Conservation (phyloP, 371 early-diverging fungal species). For the Actinomortierella wolfii region DNA sequence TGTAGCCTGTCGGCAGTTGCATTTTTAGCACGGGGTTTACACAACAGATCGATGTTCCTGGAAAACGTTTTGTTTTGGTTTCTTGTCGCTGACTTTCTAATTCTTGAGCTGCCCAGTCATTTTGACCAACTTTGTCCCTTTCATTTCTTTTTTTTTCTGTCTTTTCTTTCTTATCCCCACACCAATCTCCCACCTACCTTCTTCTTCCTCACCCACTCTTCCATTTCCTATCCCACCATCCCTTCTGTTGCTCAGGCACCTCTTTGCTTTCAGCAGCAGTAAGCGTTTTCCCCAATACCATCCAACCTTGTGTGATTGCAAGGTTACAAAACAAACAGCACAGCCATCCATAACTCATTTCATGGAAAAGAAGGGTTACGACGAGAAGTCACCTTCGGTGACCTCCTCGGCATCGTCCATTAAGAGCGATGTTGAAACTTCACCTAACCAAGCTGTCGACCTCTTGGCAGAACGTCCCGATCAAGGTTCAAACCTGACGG, state of each 20-base stretch:
- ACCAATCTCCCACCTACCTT: background rate
- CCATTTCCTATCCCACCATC: background rate
- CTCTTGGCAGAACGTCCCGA: slow-evolving; percentile 36
- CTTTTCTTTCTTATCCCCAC: slow-evolving; percentile 4
- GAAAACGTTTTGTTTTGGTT: too few relatives aligned
- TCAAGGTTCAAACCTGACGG: slow-evolving; percentile 44
- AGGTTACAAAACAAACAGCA: too few relatives aligned
- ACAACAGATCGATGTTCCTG: too few relatives aligned
- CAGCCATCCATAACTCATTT: too few relatives aligned
- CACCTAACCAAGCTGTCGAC: slow-evolving; percentile 6
- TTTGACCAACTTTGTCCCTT: background rate
- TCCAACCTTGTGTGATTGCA: background rate
- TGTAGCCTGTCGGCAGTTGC: too few relatives aligned
- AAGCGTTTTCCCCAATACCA: too few relatives aligned
- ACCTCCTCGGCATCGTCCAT: too few relatives aligned
- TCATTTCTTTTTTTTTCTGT: slow-evolving; percentile 3
- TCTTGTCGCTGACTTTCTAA: too few relatives aligned
- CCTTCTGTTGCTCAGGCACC: background rate
- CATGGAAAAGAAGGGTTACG: background rate
- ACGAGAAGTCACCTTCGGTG: background rate
- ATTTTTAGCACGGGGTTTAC: too few relatives aligned
- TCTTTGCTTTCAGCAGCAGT: too few relatives aligned
- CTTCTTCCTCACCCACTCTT: background rate
- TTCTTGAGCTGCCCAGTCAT: background rate
- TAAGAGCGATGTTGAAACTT: too few relatives aligned